These are phyloP conservation scores for Leccinum cinnamomeum DNA, from an alignment of 1,284 basidiomycete genomes.

Conservation along the genomic window DNA sequence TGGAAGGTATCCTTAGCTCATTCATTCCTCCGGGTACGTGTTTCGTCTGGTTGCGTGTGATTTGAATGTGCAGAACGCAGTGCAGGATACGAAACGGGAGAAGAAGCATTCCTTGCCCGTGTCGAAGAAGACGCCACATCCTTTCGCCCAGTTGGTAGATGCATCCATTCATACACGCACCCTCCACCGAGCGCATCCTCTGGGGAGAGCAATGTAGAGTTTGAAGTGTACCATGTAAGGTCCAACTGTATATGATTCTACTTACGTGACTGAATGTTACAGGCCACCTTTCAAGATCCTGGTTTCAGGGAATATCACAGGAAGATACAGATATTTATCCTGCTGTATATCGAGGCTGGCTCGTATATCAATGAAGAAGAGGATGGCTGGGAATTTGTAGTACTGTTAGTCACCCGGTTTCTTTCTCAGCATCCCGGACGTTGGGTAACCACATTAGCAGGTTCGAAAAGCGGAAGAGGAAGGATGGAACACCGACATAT, in stretches of 20 bases:
- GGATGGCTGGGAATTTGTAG: slow-evolving; percentile 85
- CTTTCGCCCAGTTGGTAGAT: slow-evolving; percentile 79
- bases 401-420: slow-evolving; percentile 56
- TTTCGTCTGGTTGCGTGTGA: not conserved
- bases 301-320: slow-evolving; percentile 93
- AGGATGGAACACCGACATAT: slow-evolving; percentile 58
- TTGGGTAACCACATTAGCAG: slow-evolving; percentile 40
- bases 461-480: slow-evolving; percentile 80
- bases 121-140: slow-evolving; percentile 72
- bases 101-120: slow-evolving; percentile 60
- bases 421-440: not conserved
- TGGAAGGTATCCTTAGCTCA: slow-evolving; percentile 73
- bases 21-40: slow-evolving; percentile 74
- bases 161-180: slow-evolving; percentile 76
- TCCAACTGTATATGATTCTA: slow-evolving; percentile 4
- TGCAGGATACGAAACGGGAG: slow-evolving; percentile 66
- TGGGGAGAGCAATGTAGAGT: slow-evolving; percentile 61
- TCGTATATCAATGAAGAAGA: slow-evolving; percentile 92
- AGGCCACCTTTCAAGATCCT: slow-evolving; percentile 84
- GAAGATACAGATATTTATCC: slow-evolving; percentile 93
- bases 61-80: not conserved
- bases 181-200: slow-evolving; percentile 37
- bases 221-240: slow-evolving; percentile 85
- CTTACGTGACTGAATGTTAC: slow-evolving; percentile 13
- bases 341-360: slow-evolving; percentile 94